phyloP scores from a whole-genome alignment of 306 rosid genomes.

The Cicer pinnatifidum region DNA sequence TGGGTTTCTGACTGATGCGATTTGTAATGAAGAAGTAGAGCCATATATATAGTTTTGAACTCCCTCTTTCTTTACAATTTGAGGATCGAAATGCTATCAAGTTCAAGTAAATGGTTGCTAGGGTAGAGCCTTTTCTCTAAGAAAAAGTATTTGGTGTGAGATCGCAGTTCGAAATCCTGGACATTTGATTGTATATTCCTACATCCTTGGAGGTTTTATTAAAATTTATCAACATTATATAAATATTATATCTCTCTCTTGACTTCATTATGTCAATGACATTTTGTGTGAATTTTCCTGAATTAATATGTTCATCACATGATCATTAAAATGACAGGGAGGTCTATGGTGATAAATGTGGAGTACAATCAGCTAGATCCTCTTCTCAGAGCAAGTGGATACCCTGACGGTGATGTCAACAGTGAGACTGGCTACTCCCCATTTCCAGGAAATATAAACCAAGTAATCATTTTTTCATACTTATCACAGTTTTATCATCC shows the following conservation, averaged over 20 bases:
- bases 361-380: slow-evolving; percentile 99
- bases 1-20: no score
- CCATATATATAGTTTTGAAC: no score
- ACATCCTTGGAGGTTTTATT: slow-evolving; percentile 16
- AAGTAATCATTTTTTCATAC: slow-evolving; percentile 61
- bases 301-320: slow-evolving; percentile 21
- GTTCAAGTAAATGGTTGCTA: slow-evolving; percentile 30
- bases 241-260: slow-evolving; percentile 12
- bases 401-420: slow-evolving; percentile 89
- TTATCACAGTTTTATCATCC: slow-evolving; percentile 17
- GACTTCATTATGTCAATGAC: slow-evolving; percentile 31
- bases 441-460: slow-evolving; percentile 97
- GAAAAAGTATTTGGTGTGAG: slow-evolving; percentile 25
- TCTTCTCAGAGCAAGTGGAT: slow-evolving; percentile 90
- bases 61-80: no score
- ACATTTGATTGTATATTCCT: slow-evolving; percentile 20
- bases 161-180: slow-evolving; percentile 24
- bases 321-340: slow-evolving; percentile 61
- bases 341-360: slow-evolving; percentile 94
- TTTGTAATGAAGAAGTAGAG: no score
- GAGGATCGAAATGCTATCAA: slow-evolving; percentile 17
- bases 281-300: slow-evolving; percentile 9
- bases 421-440: slow-evolving; percentile 88
- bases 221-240: slow-evolving; percentile 11
- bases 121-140: slow-evolving; percentile 7